phyloP scores from a whole-genome alignment of 2,329 filamentous ascomycete genomes.

The Hypoxylon sp. region DNA sequence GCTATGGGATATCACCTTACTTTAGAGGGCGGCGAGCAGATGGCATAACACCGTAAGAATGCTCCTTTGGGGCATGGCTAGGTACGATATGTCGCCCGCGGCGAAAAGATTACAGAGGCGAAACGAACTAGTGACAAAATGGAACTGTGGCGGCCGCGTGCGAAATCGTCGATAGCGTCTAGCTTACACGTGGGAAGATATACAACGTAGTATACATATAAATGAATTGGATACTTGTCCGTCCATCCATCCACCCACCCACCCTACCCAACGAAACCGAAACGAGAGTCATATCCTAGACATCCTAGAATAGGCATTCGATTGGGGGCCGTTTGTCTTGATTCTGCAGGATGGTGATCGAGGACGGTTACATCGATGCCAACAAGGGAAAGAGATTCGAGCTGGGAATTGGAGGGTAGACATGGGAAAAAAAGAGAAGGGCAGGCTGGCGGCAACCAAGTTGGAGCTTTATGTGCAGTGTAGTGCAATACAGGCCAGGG shows the following conservation, averaged over 20 bases:
- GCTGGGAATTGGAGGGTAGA: constrained; percentile 5
- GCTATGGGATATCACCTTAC: constrained; percentile 3
- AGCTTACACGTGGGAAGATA: constrained; percentile 32
- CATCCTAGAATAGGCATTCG: constrained; percentile 33
- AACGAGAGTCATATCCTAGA: constrained; percentile 10
- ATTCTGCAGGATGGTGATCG: constrained; percentile 34
- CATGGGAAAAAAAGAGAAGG: constrained; percentile 5
- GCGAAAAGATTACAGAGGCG: not conserved
- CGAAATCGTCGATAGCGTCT: constrained; percentile 30
- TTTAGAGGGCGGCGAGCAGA: no score
- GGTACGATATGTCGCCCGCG: not conserved
- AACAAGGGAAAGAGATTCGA: constrained; percentile 36
- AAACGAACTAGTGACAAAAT: constrained; percentile 3
- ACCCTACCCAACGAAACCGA: no score
- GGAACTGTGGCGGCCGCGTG: constrained; percentile 20
- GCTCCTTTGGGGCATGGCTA: constrained; percentile 16
- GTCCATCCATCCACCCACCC: no score
- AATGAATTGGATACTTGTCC: no score
- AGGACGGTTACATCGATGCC: constrained; percentile 28
- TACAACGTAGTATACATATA: constrained; percentile 35
- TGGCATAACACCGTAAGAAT: constrained; percentile 1
- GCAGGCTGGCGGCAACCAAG: constrained; percentile 32
- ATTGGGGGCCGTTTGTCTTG: constrained; percentile 31
- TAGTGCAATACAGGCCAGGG: constrained; percentile 2
- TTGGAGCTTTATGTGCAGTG: constrained; percentile 13